Conservation (phyloP, 345 rosid species). For the Rhizophora apiculata region DNA sequence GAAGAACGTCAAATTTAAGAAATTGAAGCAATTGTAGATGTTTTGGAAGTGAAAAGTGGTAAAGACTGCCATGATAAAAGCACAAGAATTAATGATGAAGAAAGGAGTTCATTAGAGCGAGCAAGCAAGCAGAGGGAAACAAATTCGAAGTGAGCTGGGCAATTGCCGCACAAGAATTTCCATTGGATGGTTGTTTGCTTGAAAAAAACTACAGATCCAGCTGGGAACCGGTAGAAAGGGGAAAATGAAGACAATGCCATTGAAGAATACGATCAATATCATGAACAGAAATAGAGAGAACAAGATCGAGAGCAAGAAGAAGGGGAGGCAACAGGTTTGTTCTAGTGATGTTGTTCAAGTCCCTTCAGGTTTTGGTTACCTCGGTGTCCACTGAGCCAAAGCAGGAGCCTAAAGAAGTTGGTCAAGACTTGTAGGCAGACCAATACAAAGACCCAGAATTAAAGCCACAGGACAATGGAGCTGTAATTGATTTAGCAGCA, state of each 20-base stretch:
- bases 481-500: slow-evolving; percentile 6
- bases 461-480: not conserved
- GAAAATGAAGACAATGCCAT: slow-evolving; percentile 23
- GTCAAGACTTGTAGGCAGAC: slow-evolving; percentile 21
- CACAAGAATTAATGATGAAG: slow-evolving; percentile 14
- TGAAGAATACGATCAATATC: slow-evolving; percentile 22
- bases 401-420: not conserved
- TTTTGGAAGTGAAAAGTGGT: slow-evolving; percentile 25
- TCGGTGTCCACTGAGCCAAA: not conserved
- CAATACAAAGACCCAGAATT: not conserved
- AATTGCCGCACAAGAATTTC: slow-evolving; percentile 7
- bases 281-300: not conserved
- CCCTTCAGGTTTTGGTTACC: not conserved
- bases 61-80: slow-evolving; percentile 12
- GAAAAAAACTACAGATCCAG: slow-evolving; percentile 19
- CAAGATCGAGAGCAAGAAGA: not conserved
- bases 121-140: slow-evolving; percentile 11
- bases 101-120: not conserved
- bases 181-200: not conserved
- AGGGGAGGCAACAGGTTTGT: slow-evolving; percentile 5
- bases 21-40: slow-evolving; percentile 7
- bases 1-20: slow-evolving; percentile 18
- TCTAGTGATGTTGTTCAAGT: too few species aligned
- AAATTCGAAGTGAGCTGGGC: not conserved
- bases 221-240: slow-evolving; percentile 13